Evolutionary conservation across 768 basidiomycete genomes (phyloP), one percentile per base, ranked within the genome.

Genomic region (Mycena latifolia): DNA sequence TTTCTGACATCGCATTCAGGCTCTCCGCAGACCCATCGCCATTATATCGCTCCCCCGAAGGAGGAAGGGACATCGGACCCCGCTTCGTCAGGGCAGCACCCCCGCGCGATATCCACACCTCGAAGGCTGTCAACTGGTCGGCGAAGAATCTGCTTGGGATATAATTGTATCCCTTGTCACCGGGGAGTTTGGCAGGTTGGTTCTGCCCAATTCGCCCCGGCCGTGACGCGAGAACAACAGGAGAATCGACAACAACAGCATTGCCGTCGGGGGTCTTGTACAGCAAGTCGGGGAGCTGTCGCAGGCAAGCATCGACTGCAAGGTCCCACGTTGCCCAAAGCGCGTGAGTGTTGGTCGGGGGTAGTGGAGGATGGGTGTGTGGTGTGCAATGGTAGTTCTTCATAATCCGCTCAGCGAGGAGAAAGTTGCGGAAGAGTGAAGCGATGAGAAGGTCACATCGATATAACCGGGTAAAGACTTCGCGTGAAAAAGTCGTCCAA

Each of bases 241-340:
- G 73, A 53, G 43, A 75, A 70, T 24, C 68, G 28, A 72, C 74
- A 29, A 55, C 69, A 27, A 58, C 72, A 12, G 72, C 61, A 47
- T 46, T 72, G 10, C 69, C 64, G 6, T 76, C 73, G 20, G 77
- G 73, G 18, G 78, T 72, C 67, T 83, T 84, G 67, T 78, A 77
- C 5, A 97, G 81, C 22, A 99, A 80, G 6, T 93, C 89, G 1
- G 96, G 96, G n/a, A 99, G 85, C 76, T 99, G 98, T 11, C 94
- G 88, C 33, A 99, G 82, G 73, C 95, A 97, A 10, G 92, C 89
- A 75, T 99, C 97, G 4, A 99, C 92, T 0, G 97, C 97, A 15
- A 98, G 87, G 78, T 99, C 98, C 98, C 98, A 99, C 5, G 95
- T 93, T 28, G 92, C 91, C 98, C 98, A 99, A 15, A 99, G 83